Evolutionary conservation across 352 stramenopile species (phyloP), one percentile per base, ranked within the genome.

Genomic region (Phytophthora pluvialis): DNA sequence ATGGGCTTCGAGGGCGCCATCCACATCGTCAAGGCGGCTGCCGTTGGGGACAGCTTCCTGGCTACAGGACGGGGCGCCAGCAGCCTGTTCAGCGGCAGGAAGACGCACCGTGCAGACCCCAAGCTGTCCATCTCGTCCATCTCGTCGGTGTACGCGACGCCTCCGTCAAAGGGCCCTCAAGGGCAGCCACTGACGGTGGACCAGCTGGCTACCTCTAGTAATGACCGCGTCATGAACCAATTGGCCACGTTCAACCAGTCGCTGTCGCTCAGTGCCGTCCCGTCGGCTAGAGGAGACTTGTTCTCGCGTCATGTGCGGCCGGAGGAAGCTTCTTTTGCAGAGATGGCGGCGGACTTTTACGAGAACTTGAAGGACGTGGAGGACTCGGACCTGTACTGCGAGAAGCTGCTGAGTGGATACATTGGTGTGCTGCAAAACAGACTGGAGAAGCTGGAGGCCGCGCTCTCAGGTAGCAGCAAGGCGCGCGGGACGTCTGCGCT

Each of bases 301-400:
- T 67, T 91, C 15, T 80, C 84, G 11, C 67, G 80, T 28, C 80
- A 91, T 46, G 69, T 92, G 12, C 81, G 82, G 9, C 87, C 87
- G 0, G 87, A 95, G 51, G 87, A 95, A 60, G 67, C 73, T 9
- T 79, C 57, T 8, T 95, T 95, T 73, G 87, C 85, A 0, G 78
- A 91, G 47, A 90, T 93, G 64, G 64, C 83, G 25, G 78, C 83
- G 8, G 81, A 92, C 45, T 93, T 95, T 60, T 91, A 91, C 68
- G 70, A 83, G 18, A 77, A 92, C 26, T 70, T 93, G 38, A 73
- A 80, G n/a, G 73, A 77, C 28, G 83, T 91, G 18, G 72, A 89
- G 32, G 74, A 94, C 50, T 86, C 80, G 32, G 79, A 95, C 59
- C 47, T 75, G 48, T 91, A 90, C 57, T 88, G 83, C 33, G 83